Percentiles rank a stretch among this genome's conserved stretches.
Evolutionary conservation across 1,139 yeast species (phyloP).

Genomic region (Suhomyces wounanorum): DNA sequence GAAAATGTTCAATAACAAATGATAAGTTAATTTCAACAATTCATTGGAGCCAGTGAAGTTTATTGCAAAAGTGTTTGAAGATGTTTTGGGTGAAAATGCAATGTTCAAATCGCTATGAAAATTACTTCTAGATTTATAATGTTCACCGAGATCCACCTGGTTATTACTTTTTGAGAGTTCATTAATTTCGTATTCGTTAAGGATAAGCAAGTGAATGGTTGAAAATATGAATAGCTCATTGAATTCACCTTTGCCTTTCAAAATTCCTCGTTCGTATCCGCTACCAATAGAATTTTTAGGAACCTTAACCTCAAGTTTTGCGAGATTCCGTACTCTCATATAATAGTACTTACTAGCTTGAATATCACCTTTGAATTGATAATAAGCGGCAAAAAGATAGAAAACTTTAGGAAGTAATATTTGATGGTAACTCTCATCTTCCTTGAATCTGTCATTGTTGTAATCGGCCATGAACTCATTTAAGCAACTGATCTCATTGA

Average conservation of each 20-base stretch:
- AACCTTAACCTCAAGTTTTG: background rate
- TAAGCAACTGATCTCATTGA: slow-evolving; percentile 26
- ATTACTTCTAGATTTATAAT: slow-evolving; percentile 19
- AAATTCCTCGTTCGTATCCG: slow-evolving; percentile 20
- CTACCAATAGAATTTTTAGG: slow-evolving; percentile 19
- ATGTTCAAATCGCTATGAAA: slow-evolving; percentile 23
- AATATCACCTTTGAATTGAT: slow-evolving; percentile 38
- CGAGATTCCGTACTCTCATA: slow-evolving; percentile 28
- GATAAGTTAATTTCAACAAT: slow-evolving; percentile 16
- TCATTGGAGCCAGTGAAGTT: slow-evolving; percentile 24
- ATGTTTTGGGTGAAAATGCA: slow-evolving; percentile 18
- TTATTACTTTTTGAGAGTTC: slow-evolving; percentile 11
- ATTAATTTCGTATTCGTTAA: slow-evolving; percentile 27
- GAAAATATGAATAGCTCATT: slow-evolving; percentile 32
- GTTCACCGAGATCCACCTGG: slow-evolving; percentile 13
- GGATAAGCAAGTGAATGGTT: slow-evolving; percentile 27
- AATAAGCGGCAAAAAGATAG: slow-evolving; percentile 40
- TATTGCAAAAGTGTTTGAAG: slow-evolving; percentile 22
- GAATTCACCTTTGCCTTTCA: slow-evolving; percentile 19
- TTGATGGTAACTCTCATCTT: slow-evolving; percentile 35
- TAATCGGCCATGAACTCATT: slow-evolving; percentile 36
- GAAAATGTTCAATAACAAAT: slow-evolving; percentile 13
- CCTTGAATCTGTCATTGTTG: slow-evolving; percentile 31
- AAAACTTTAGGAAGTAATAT: slow-evolving; percentile 35
- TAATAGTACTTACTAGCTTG: slow-evolving; percentile 42